These are phyloP conservation scores for Hawksworthiomyces lignivorus DNA, from an alignment of 2,329 filamentous ascomycete species.

Conservation along the genomic window DNA sequence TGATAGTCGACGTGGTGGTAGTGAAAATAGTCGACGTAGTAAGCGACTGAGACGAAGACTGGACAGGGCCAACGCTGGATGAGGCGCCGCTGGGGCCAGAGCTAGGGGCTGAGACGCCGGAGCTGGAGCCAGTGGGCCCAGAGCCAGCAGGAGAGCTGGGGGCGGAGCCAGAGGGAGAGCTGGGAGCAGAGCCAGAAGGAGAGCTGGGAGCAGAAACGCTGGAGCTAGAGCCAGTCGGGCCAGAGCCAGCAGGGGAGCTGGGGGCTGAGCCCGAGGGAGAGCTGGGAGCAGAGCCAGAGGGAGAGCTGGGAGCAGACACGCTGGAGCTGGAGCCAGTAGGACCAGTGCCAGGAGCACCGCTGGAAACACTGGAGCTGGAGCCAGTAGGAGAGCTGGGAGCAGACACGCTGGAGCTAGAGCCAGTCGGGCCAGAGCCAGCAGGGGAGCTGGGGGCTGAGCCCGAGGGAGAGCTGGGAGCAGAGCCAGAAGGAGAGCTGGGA, in stretches of 20 bases:
- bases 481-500: not conserved
- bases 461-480: not conserved
- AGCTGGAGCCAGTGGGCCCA: no score
- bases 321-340: conserved; percentile 9
- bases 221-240: conserved; percentile 9
- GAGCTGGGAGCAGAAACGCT: no score
- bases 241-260: conserved; percentile 2
- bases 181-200: no score
- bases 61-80: not conserved
- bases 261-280: not conserved
- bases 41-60: conserved; percentile 10
- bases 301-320: not conserved
- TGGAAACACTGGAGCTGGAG: no score
- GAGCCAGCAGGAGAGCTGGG: no score
- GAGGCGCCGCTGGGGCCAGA: no score
- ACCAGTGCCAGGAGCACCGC: not conserved
- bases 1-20: conserved; percentile 42
- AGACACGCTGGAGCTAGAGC: conserved; percentile 4
- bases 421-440: not conserved
- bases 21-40: conserved; percentile 34
- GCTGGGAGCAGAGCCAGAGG: no score
- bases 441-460: not conserved
- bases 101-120: no score
- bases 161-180: no score
- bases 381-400: no score